Evolutionary conservation across 441 rosid genomes (phyloP).

Genomic region (Mallotus japonicus): DNA sequence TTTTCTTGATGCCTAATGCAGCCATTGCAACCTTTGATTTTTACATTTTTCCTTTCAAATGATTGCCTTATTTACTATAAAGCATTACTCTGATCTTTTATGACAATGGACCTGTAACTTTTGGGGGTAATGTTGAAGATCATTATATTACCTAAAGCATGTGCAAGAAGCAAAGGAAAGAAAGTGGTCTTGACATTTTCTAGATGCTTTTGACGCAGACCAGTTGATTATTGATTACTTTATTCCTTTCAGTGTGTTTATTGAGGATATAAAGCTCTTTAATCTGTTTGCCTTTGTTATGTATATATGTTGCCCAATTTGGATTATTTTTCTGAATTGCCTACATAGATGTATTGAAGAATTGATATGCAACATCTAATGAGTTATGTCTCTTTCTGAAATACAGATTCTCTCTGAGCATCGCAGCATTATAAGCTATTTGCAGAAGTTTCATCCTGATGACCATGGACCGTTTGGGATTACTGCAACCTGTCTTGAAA

Average conservation of each 20-base stretch:
- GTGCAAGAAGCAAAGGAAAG: not conserved
- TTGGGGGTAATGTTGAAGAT: conserved; percentile 7
- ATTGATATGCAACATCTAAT: conserved; percentile 5
- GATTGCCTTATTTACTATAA: conserved; percentile 3
- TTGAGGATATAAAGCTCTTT: not conserved
- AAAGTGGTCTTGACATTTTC: not conserved
- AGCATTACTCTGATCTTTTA: not conserved
- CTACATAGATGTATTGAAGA: not conserved
- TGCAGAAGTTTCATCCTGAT: conserved; percentile 96
- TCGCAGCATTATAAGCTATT: conserved; percentile 86
- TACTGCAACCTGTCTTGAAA: conserved; percentile 93
- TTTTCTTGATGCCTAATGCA: conserved; percentile 13
- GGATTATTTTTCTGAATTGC: conserved; percentile 12
- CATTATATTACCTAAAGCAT: not conserved
- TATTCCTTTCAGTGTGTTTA: not conserved
- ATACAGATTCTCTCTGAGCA: conserved; percentile 93
- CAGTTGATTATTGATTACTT: not conserved
- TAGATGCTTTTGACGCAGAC: conserved; percentile 5
- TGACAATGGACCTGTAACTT: not conserved
- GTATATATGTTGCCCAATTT: not conserved
- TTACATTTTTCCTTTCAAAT: conserved; percentile 4
- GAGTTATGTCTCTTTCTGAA: conserved; percentile 18
- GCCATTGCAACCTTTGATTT: not conserved
- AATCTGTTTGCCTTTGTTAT: not conserved
- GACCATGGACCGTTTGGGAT: conserved; percentile 96